These are phyloP conservation scores for Trichoderma asperellum DNA, from an alignment of 2,329 filamentous ascomycete genomes.

Conservation along the genomic window DNA sequence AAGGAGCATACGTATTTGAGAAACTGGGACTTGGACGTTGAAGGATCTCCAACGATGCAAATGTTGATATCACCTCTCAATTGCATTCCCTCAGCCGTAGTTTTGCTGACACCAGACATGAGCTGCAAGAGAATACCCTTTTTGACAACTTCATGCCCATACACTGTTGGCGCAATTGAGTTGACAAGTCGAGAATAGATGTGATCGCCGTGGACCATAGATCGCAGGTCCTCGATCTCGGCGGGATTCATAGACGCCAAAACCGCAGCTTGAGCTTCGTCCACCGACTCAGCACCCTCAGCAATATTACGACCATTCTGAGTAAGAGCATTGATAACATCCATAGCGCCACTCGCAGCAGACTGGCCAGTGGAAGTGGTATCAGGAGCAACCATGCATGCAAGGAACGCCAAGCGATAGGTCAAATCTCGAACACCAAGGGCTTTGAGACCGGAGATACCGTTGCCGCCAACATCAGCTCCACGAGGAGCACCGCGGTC, in stretches of 20 bases:
- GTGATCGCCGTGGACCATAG: constrained; percentile 93
- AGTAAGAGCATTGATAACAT: constrained; percentile 83
- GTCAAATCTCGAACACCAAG: constrained; percentile 94
- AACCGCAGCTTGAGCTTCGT: constrained; percentile 85
- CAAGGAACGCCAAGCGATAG: constrained; percentile 93
- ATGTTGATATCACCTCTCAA: constrained; percentile 98
- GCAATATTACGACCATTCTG: constrained; percentile 53
- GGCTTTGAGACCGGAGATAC: constrained; percentile 85
- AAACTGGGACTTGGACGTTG: constrained; percentile 97
- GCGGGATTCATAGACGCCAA: constrained; percentile 81
- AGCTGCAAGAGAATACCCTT: constrained; percentile 93
- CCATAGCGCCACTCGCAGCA: constrained; percentile 65
- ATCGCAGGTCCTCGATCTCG: constrained; percentile 88
- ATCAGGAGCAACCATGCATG: constrained; percentile 94
- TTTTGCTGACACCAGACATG: constrained; percentile 93
- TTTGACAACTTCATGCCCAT: constrained; percentile 96
- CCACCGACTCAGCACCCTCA: constrained; percentile 72
- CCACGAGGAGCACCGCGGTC: constrained; percentile 73
- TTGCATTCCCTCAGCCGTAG: constrained; percentile 91
- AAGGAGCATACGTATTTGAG: constrained; percentile 97
- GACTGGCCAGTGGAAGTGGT: constrained; percentile 77
- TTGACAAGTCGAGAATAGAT: constrained; percentile 93
- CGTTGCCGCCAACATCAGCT: constrained; percentile 79
- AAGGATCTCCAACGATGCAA: constrained; percentile 95
- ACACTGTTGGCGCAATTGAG: constrained; percentile 94